A percentile compares a stretch with the other conserved stretches of the same genome.
Conservation (phyloP, 2,329 filamentous ascomycete species). For the Raffaelea ambrosiae region DNA sequence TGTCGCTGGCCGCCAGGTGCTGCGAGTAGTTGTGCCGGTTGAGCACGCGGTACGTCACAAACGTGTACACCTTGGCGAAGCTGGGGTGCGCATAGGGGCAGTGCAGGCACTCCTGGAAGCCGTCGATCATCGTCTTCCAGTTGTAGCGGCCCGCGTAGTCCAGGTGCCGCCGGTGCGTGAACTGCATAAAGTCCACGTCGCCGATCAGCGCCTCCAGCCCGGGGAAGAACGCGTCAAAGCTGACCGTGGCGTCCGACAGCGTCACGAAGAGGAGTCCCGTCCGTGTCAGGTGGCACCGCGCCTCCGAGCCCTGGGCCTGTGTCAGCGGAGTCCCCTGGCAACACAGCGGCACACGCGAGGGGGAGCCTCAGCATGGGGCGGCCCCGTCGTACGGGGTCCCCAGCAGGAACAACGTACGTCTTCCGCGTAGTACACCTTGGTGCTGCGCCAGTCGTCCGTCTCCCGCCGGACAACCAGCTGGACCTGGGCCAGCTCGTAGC, state of each 20-base stretch:
- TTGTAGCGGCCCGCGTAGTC: conserved; percentile 5
- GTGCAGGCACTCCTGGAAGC: conserved; percentile 7
- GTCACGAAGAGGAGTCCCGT: conserved; percentile 6
- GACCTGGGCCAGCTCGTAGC: neutral
- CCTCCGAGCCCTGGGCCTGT: neutral
- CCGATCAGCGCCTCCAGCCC: neutral
- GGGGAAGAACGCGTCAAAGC: conserved; percentile 3
- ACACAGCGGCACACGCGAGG: no score
- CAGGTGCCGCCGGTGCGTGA: neutral
- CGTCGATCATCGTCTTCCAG: conserved; percentile 8
- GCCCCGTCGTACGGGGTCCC: neutral
- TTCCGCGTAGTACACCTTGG: neutral
- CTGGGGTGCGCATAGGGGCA: conserved; percentile 5
- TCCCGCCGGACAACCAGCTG: neutral
- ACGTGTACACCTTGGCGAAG: conserved; percentile 4
- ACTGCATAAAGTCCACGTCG: conserved; percentile 2
- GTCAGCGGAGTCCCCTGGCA: neutral
- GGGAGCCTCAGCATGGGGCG: no score
- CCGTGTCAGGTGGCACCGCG: conserved; percentile 4
- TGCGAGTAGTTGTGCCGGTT: conserved; percentile 6
- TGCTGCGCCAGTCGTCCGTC: conserved; percentile 2
- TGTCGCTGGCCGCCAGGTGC: conserved; percentile 1
- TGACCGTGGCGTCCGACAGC: neutral
- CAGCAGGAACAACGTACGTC: neutral
- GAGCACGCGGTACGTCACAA: conserved; percentile 3